Conservation (phyloP, 2,329 filamentous ascomycete genomes). For the Mariannaea elegans region DNA sequence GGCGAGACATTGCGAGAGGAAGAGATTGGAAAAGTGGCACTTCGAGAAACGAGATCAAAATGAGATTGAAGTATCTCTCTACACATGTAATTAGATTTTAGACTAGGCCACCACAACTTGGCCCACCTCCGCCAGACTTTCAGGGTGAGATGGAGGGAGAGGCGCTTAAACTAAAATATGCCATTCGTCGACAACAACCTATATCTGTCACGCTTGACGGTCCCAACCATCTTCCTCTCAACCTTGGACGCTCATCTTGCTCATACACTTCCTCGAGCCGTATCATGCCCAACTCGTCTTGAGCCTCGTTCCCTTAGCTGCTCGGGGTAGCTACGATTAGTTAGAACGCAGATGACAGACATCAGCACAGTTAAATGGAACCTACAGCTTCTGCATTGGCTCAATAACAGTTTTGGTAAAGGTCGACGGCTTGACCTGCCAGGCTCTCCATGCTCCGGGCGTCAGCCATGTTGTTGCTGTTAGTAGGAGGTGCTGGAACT, state of each 20-base stretch:
- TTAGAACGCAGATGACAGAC: no score
- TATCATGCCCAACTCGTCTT: constrained; percentile 60
- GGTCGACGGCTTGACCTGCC: constrained; percentile 48
- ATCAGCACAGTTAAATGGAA: no score
- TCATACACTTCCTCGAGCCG: constrained; percentile 61
- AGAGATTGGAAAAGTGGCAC: no score
- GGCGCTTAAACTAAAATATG: constrained; percentile 31
- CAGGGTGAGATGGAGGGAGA: constrained; percentile 34
- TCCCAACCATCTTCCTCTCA: constrained; percentile 55
- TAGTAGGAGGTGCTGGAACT: constrained; percentile 11
- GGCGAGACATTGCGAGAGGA: no score
- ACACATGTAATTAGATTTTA: no score
- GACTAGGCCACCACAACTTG: no score
- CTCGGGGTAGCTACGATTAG: no score
- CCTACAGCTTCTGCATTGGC: constrained; percentile 82
- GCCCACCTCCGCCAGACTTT: constrained; percentile 31
- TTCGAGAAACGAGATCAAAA: no score
- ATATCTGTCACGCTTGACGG: constrained; percentile 64
- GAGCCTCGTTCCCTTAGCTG: constrained; percentile 56
- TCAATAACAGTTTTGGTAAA: constrained; percentile 72
- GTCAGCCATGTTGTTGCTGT: constrained; percentile 32
- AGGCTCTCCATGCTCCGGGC: constrained; percentile 49
- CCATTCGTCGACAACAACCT: constrained; percentile 55
- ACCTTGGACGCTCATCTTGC: constrained; percentile 57
- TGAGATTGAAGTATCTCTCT: no score